Evolutionary conservation across 768 basidiomycete genomes (phyloP), one percentile per base, ranked within the genome.

Genomic region (Suillus weaverae): DNA sequence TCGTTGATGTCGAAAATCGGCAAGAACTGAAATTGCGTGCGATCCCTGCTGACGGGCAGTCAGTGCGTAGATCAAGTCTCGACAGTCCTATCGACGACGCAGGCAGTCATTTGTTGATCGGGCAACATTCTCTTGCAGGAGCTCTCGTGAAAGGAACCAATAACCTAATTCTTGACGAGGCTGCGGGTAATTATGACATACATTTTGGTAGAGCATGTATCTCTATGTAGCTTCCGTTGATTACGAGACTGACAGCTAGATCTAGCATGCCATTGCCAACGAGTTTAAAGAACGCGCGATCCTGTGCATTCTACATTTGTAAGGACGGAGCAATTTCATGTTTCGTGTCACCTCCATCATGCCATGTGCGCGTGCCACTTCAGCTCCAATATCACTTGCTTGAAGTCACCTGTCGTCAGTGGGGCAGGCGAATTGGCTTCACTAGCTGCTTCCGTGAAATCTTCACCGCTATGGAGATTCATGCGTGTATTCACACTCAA

Each of bases 61-160:
- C 77, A 46, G 84, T 82, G 16, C 69, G 81, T 13, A 86, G 89
- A 50, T 95, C 97, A 78, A 89, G 85, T 16, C 48, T 50, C 10
- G 96, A 98, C 74, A 90, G 86, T 41, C 77, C 85, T 4, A 85
- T 97, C 59, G 94, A 96, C 66, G 92, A 92, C 64, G 95, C 96
- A 73, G 96, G 96, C 30, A 81, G 80, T 36, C 96, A 96, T 72
- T 71, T 56, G 22, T 35, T 84, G 86, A 80, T 81, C 83, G 57
- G 59, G 67, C 68, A 95, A 86, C 84, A 94, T 30, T 92, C 89
- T 11, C 50, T 80, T 97, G 96, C 96, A 16, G 83, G 96, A 39
- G 96, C 95, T 0, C 77, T 97, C 33, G 95, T 97, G 39, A 92
- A 95, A 69, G 86, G 94, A 72, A 84, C 90, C 14, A 89, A 86